These are phyloP conservation scores for Melanomma pulvis-pyrius DNA, from an alignment of 495 filamentous ascomycete genomes.

Conservation along the genomic window DNA sequence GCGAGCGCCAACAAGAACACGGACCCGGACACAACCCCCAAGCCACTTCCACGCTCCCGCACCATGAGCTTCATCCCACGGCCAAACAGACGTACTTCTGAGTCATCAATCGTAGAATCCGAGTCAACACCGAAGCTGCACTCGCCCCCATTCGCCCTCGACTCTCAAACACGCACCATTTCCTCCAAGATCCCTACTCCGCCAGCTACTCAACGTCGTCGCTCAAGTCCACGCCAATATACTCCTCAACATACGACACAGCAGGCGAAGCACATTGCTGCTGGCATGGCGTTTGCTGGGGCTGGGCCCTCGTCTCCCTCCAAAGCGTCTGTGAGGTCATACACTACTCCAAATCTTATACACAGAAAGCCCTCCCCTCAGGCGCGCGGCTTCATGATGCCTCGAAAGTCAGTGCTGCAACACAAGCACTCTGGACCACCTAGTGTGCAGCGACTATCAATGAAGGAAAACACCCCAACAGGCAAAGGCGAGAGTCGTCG, in stretches of 20 bases:
- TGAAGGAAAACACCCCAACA: constrained; percentile 28
- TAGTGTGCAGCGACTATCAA: neutral
- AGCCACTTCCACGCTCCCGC: constrained; percentile 23
- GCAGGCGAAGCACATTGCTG: constrained; percentile 25
- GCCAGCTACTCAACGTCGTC: neutral
- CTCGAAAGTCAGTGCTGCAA: constrained; percentile 10
- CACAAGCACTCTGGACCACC: neutral
- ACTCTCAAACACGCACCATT: neutral
- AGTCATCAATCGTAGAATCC: neutral
- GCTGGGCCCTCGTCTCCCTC: constrained; percentile 5
- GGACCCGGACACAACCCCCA: constrained; percentile 23
- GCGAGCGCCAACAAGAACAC: neutral
- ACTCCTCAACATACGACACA: constrained; percentile 1
- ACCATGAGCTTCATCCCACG: constrained; percentile 36
- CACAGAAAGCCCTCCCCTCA: constrained; percentile 1
- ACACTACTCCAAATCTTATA: constrained; percentile 32
- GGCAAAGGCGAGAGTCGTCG: constrained; percentile 15
- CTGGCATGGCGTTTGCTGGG: constrained; percentile 22
- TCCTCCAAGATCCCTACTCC: constrained; percentile 26
- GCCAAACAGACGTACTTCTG: constrained; percentile 10
- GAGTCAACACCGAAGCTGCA: neutral
- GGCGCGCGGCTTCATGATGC: constrained; percentile 13
- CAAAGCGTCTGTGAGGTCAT: constrained; percentile 23
- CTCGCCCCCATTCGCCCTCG: neutral
- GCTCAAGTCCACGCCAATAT: constrained; percentile 20